A percentile compares a stretch with the other conserved stretches of the same genome.
Conservation (phyloP, 2,329 filamentous ascomycete genomes). For the Monilinia aucupariae region DNA sequence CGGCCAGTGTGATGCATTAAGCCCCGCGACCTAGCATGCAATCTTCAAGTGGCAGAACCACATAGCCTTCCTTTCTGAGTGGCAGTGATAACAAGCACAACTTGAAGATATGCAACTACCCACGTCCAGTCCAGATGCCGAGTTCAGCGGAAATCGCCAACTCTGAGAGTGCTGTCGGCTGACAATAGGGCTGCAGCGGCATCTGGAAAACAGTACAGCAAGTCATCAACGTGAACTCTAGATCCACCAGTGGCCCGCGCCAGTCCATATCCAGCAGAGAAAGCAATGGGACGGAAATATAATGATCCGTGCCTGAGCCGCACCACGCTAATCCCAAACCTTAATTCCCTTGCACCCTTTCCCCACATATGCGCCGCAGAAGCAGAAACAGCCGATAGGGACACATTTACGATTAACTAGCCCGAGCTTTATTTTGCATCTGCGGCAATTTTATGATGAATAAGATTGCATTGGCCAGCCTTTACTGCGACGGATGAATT, state of each 20-base stretch:
- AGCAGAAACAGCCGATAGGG: conserved; percentile 7
- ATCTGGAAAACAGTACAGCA: neutral
- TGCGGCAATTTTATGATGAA: neutral
- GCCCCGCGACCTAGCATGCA: no score
- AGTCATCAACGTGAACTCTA: neutral
- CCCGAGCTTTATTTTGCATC: neutral
- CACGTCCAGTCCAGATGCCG: neutral
- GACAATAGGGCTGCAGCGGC: neutral
- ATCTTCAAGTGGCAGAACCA: no score
- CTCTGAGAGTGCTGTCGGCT: neutral
- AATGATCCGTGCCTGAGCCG: neutral
- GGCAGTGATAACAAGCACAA: no score
- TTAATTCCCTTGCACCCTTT: neutral
- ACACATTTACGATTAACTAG: conserved; percentile 4
- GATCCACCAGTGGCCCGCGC: no score
- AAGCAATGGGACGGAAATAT: neutral
- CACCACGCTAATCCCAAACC: neutral
- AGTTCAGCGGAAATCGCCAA: neutral
- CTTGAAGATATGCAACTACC: no score
- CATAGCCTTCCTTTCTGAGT: no score
- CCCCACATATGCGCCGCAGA: neutral
- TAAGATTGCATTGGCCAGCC: neutral
- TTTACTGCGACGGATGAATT: neutral
- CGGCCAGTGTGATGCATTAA: neutral
- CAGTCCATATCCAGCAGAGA: no score